phyloP scores from a whole-genome alignment of 106 monocot species.

The Dendrobium chrysotoxum region DNA sequence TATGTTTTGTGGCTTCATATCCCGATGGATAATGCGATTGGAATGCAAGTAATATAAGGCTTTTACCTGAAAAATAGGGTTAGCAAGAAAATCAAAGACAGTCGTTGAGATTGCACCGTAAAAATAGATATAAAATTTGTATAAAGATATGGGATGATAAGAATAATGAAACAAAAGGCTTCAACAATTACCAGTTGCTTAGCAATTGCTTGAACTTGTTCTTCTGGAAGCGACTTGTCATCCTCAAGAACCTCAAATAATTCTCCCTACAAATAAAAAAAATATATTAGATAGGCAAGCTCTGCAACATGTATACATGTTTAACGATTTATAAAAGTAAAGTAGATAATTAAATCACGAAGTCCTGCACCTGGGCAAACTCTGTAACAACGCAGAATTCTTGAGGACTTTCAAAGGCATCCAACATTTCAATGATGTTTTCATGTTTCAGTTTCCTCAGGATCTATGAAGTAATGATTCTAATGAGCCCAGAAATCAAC shows the following conservation, averaged over 20 bases:
- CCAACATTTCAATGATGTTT: conserved; percentile 97
- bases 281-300: not conserved
- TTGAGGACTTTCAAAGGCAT: conserved; percentile 91
- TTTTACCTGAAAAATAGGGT: conserved; percentile 53
- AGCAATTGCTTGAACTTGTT: conserved; percentile 95
- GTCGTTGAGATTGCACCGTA: not conserved
- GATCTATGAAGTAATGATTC: conserved; percentile 38
- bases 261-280: conserved; percentile 58
- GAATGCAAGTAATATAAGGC: conserved; percentile 95
- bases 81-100: not conserved
- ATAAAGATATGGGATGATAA: not conserved
- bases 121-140: not conserved
- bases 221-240: conserved; percentile 95
- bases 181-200: conserved; percentile 70
- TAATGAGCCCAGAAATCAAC: not conserved
- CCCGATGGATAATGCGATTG: conserved; percentile 97
- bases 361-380: conserved; percentile 80
- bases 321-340: not conserved
- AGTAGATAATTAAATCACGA: not conserved
- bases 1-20: conserved; percentile 99
- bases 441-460: conserved; percentile 92
- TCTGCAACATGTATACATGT: not conserved
- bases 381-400: conserved; percentile 99
- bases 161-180: not conserved
- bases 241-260: conserved; percentile 97